Conservation (phyloP, 2,329 filamentous ascomycete genomes). For the Incumbomyces delicatus region DNA sequence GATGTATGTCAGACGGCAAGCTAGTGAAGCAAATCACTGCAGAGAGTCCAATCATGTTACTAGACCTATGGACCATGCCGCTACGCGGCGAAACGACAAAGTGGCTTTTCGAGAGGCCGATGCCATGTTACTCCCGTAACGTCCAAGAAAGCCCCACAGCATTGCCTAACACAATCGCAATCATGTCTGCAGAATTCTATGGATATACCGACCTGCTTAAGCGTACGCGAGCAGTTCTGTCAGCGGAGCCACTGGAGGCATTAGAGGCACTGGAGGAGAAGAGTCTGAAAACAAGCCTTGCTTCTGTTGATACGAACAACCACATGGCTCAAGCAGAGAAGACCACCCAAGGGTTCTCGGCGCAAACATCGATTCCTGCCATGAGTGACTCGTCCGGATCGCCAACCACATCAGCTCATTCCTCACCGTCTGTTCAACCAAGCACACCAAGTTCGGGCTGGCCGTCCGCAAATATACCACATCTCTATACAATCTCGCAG, state of each 20-base stretch:
- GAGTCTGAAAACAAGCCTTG: not conserved
- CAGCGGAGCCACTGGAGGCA: slow-evolving; percentile 40
- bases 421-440: not conserved
- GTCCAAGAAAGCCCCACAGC: slow-evolving; percentile 34
- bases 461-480: slow-evolving; percentile 37
- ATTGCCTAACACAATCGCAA: slow-evolving; percentile 49
- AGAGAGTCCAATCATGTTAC: slow-evolving; percentile 54
- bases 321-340: no score
- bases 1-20: slow-evolving; percentile 44
- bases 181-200: slow-evolving; percentile 68
- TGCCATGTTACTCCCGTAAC: slow-evolving; percentile 55
- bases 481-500: slow-evolving; percentile 63
- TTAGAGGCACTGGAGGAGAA: slow-evolving; percentile 12
- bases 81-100: slow-evolving; percentile 53
- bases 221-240: slow-evolving; percentile 56
- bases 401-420: not conserved
- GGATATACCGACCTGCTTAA: slow-evolving; percentile 67
- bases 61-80: slow-evolving; percentile 76
- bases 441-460: not conserved
- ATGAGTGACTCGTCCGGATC: not conserved
- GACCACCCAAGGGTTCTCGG: no score
- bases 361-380: no score
- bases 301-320: not conserved
- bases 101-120: slow-evolving; percentile 59
- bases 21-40: slow-evolving; percentile 60